Conservation (phyloP, 169 alveolate genomes). For the Sarcocystis neurona region DNA sequence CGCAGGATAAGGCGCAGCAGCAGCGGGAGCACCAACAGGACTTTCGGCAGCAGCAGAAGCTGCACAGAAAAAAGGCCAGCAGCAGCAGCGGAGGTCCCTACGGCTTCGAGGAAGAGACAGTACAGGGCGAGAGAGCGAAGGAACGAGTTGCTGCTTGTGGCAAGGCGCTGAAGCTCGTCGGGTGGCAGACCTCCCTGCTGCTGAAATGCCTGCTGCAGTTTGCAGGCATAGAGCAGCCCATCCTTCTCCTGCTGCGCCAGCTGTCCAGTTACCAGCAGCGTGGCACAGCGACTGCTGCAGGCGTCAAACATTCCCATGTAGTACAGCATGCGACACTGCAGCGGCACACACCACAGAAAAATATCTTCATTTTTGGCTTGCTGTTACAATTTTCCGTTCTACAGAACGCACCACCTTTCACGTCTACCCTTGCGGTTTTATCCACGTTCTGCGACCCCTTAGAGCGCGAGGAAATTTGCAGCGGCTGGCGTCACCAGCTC, state of each 20-base stretch:
- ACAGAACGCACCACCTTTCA: too few relatives aligned
- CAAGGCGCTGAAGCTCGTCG: background rate
- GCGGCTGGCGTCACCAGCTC: too few relatives aligned
- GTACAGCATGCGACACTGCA: slow-evolving; percentile 29
- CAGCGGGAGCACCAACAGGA: too few relatives aligned
- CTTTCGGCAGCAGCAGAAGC: background rate
- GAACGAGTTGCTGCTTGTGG: slow-evolving; percentile 8
- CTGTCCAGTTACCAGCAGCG: background rate
- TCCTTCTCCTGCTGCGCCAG: slow-evolving; percentile 36
- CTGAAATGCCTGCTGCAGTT: background rate
- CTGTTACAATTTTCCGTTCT: too few relatives aligned
- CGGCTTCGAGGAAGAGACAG: background rate
- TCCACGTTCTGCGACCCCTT: too few relatives aligned
- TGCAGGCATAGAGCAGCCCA: slow-evolving; percentile 24
- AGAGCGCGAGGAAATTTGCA: too few relatives aligned
- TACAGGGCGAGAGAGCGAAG: slow-evolving; percentile 11
- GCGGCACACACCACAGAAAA: background rate
- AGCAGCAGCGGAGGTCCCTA: too few relatives aligned
- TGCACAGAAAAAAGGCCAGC: background rate
- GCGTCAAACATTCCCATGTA: slow-evolving; percentile 11
- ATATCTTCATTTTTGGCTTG: too few relatives aligned
- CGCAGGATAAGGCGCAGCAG: background rate
- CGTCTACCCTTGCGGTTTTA: too few relatives aligned
- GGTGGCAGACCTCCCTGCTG: background rate
- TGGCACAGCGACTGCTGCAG: slow-evolving; percentile 20